These are phyloP conservation scores for Agapanthus africanus DNA, from an alignment of 106 monocot genomes.

Conservation along the genomic window DNA sequence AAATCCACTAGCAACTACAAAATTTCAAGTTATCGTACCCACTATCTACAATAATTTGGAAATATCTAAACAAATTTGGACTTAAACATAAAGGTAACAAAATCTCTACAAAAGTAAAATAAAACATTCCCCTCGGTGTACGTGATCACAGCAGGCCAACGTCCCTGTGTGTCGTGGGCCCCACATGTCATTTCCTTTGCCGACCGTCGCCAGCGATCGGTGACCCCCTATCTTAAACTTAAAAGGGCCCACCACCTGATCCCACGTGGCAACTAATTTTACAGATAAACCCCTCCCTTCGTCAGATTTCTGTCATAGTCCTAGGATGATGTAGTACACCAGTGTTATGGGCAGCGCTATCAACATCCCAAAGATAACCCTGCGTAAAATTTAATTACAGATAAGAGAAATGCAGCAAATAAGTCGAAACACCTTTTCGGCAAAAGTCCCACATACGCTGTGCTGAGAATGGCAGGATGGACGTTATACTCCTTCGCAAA, in stretches of 20 bases:
- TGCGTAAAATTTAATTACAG: neutral
- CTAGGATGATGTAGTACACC: conserved; percentile 38
- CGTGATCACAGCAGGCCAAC: neutral
- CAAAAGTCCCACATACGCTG: conserved; percentile 23
- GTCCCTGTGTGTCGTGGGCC: neutral
- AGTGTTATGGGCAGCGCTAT: conserved; percentile 45
- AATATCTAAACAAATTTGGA: too few relatives aligned
- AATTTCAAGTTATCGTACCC: too few relatives aligned
- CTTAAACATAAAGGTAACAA: too few relatives aligned
- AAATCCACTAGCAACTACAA: too few relatives aligned
- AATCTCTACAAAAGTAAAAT: too few relatives aligned
- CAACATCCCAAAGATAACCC: conserved; percentile 55
- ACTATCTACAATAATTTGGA: too few relatives aligned
- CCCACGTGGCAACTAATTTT: neutral
- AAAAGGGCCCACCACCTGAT: neutral
- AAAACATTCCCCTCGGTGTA: neutral
- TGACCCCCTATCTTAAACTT: neutral
- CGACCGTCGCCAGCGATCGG: neutral
- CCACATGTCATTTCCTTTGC: neutral
- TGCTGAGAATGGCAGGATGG: conserved; percentile 60
- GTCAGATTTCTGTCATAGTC: conserved; percentile 16
- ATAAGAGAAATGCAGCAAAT: neutral
- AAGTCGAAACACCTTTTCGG: neutral
- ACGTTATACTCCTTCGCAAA: conserved; percentile 73
- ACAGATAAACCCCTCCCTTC: neutral